Base-by-base conservation (phyloP, 2,329 filamentous ascomycete species). In the Stachybotrys elegans region DNA sequence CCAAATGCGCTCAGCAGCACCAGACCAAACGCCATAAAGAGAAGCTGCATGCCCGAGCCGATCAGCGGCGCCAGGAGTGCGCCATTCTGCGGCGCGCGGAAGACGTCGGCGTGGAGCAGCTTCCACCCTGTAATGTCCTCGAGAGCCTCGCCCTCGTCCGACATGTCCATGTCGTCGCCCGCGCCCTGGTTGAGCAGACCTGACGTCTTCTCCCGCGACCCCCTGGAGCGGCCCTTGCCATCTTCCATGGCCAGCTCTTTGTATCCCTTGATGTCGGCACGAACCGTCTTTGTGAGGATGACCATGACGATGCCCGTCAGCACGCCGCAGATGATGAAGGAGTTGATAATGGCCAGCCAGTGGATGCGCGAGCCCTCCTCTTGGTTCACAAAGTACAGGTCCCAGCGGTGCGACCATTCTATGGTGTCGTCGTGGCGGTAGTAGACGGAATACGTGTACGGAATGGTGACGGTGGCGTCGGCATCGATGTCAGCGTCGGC, bases 101-200 rank as follows among this genome's bases (percentile, higher is more conserved):
- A 95, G 4, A 94, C 87, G 62, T 95, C 89, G n/a, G 79, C 87
- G 57, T 94, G 88, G 3, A 95, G 73, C 14, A 93, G 71, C 62
- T 95, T 95, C 89, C 89, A 95, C 41, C 89, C 88, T 2, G 86
- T 88, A 22, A 86, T 76, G 54, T 95, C 89, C 56, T 95, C 89
- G 6, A 88, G 62, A 1, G 77, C 67, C 34, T 82, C 82, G 2
- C 68, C 71, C 48, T 75, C 81, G 53, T 63, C 69, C 3, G 73
- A 75, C 7, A 75, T 48, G 48, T 74, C 80, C 51, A 63, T 68
- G 42, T 73, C 77, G 31, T 51, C 70, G 48, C 78, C 74, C 35
- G 69, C 73, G 22, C 72, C 69, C 49, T 80, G 77, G 16, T 84
- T 83, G 6, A 88, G 68, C 19, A 88, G 66, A 1, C 79, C 78